phyloP scores from a whole-genome alignment of 1,284 basidiomycete genomes.

The Moesziomyces sp. region DNA sequence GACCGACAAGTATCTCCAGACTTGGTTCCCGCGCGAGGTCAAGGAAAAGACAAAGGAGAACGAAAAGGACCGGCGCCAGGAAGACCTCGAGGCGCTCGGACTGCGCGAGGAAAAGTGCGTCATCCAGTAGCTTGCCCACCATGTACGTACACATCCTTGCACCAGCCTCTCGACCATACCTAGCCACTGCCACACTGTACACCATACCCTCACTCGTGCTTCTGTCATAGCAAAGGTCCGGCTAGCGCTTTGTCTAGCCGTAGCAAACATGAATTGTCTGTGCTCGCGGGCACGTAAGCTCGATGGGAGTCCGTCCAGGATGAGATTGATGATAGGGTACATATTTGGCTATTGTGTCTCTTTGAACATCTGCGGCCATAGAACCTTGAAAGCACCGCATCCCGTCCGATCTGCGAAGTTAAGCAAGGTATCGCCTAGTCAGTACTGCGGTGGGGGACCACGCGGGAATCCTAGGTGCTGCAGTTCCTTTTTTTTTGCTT shows the following conservation, averaged over 20 bases:
- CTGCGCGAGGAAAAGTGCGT: conserved; percentile 67
- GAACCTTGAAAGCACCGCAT: conserved; percentile 82
- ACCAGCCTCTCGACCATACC: background rate
- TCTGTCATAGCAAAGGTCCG: conserved; percentile 6
- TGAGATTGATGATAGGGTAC: background rate
- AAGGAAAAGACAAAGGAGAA: conserved; percentile 81
- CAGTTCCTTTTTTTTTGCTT: conserved; percentile 71
- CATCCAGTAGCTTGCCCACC: conserved; percentile 16
- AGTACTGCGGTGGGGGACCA: conserved; percentile 87
- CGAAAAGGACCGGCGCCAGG: conserved; percentile 79
- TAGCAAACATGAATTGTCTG: background rate
- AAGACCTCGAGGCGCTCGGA: conserved; percentile 78
- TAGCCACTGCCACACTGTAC: background rate
- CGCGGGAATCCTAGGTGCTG: conserved; percentile 82
- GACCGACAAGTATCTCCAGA: conserved; percentile 84
- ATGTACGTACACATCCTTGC: background rate
- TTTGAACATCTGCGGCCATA: conserved; percentile 76
- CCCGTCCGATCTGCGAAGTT: conserved; percentile 83
- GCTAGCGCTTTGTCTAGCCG: background rate
- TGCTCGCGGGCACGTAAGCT: background rate
- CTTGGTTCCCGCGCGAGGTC: conserved; percentile 91
- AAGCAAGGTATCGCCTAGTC: conserved; percentile 81
- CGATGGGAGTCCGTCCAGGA: background rate
- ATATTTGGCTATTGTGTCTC: background rate
- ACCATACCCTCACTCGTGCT: background rate